Evolutionary conservation across 179 eudicot genomes (phyloP).

Genomic region (Beta macrorhiza): DNA sequence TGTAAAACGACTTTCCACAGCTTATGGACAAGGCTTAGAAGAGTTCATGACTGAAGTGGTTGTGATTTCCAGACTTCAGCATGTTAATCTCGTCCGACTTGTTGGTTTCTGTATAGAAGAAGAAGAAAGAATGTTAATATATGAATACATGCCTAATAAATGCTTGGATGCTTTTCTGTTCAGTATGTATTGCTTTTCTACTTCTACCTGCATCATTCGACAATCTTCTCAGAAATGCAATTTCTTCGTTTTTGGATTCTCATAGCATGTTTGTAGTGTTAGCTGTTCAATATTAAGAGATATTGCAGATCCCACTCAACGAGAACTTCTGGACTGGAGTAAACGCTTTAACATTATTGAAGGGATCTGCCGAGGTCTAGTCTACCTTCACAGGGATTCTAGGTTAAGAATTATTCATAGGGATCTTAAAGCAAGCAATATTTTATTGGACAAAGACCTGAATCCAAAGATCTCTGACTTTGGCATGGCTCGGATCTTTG

Average conservation of each 20-base stretch:
- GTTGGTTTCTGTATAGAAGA: slow-evolving; percentile 25
- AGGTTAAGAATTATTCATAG: no score
- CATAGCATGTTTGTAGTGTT: no score
- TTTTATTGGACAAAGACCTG: slow-evolving; percentile 26
- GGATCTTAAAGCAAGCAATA: slow-evolving; percentile 17
- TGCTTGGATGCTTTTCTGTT: slow-evolving; percentile 23
- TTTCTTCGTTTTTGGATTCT: no score
- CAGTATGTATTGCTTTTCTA: slow-evolving; percentile 16
- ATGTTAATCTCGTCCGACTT: slow-evolving; percentile 31
- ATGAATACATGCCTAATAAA: no score
- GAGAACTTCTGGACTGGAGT: slow-evolving; percentile 27
- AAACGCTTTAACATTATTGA: no score
- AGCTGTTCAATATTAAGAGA: no score
- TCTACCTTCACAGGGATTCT: no score
- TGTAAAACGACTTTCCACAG: slow-evolving; percentile 31
- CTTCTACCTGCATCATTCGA: background rate
- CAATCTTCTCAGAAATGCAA: background rate
- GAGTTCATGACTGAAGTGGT: slow-evolving; percentile 17
- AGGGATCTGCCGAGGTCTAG: no score
- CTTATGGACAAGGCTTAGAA: slow-evolving; percentile 25
- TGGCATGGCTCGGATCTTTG: slow-evolving; percentile 32
- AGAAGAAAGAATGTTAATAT: slow-evolving; percentile 12
- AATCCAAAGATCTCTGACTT: slow-evolving; percentile 32
- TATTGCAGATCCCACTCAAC: slow-evolving; percentile 24
- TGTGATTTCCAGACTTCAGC: slow-evolving; percentile 34